These are phyloP conservation scores for Pythium rishiriense DNA, from an alignment of 352 stramenopile species.

Conservation along the genomic window DNA sequence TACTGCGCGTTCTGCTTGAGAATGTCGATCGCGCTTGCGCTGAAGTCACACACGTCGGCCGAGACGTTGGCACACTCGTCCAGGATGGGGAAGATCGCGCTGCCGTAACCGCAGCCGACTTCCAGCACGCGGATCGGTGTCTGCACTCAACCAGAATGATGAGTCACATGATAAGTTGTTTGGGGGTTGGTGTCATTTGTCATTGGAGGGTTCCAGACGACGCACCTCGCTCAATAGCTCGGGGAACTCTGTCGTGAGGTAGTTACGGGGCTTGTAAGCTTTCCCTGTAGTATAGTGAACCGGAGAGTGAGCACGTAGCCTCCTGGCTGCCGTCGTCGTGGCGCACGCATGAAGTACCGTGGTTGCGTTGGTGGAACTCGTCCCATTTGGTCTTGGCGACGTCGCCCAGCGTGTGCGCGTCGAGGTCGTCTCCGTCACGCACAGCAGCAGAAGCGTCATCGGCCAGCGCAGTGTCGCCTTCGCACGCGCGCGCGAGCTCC, in stretches of 20 bases:
- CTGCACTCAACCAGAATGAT: neutral
- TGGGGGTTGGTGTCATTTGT: too few relatives aligned
- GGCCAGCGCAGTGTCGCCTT: conserved; percentile 2
- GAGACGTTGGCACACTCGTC: conserved; percentile 57
- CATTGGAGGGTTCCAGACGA: neutral
- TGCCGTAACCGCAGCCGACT: conserved; percentile 86
- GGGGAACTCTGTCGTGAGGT: conserved; percentile 79
- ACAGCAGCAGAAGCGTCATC: neutral
- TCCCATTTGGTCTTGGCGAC: conserved; percentile 76
- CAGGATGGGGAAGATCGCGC: conserved; percentile 85
- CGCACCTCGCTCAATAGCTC: conserved; percentile 49
- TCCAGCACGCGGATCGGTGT: conserved; percentile 61
- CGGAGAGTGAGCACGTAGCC: neutral
- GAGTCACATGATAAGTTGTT: too few relatives aligned
- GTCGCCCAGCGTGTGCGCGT: conserved; percentile 36
- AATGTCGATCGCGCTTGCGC: conserved; percentile 73
- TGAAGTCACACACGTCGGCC: conserved; percentile 84
- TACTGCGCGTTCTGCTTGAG: conserved; percentile 53
- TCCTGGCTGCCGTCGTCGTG: neutral
- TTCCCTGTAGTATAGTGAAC: conserved; percentile 39
- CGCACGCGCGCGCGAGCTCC: conserved; percentile 56
- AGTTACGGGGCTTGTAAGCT: conserved; percentile 83
- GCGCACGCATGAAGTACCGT: conserved; percentile 37
- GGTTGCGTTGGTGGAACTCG: conserved; percentile 75
- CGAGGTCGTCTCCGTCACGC: neutral